Base-by-base conservation (phyloP, 768 basidiomycete genomes). In the Tylopilus sp. region DNA sequence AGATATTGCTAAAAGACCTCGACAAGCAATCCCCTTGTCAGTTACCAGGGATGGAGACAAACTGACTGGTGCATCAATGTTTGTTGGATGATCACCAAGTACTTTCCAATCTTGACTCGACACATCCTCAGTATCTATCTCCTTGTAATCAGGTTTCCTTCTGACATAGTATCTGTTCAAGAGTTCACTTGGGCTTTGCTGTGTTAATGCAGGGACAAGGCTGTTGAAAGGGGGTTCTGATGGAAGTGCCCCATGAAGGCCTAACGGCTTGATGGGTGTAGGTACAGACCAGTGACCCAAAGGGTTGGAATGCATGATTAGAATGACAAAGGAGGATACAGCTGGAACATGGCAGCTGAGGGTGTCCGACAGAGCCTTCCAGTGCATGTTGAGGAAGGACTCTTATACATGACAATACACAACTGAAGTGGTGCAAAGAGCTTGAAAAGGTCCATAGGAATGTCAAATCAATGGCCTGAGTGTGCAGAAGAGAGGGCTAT, bases 371-470 rank as follows among this genome's bases (percentile, higher is more conserved):
- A 17, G 23, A 47, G n/a, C 31, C 30, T 42, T 33, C 33, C 28
- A 21, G 17, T 15, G 23, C 39, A 30, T 44, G 31, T 39, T n/a
- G 35, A 21, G 30, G n/a, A 38, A 26, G 17, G 4, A 13, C 15
- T 20, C 23, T 60, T 60, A 52, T 57, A 46, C 21, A 7, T 25
- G 21, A 31, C 30, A 18, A 48, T 28, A 30, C 28, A 35, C 9
- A 11, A 13, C 25, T 47, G 39, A n/a, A n/a, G n/a, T n/a, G n/a
- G 23, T 38, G 50, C 26, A 42, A 22, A 25, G 10, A 28, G 11
- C 28, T 8, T 28, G 31, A 43, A 39, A 21, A 18, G 44, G 40
- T 57, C 55, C 44, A 57, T 31, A 33, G 21, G 8, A 13, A 47
- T 18, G 13, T 45, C 40, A 55, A 49, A 47, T 48, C 52, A 13